Base-by-base conservation (phyloP, 805 yeast genomes). In the Priceomyces fermenticarens region DNA sequence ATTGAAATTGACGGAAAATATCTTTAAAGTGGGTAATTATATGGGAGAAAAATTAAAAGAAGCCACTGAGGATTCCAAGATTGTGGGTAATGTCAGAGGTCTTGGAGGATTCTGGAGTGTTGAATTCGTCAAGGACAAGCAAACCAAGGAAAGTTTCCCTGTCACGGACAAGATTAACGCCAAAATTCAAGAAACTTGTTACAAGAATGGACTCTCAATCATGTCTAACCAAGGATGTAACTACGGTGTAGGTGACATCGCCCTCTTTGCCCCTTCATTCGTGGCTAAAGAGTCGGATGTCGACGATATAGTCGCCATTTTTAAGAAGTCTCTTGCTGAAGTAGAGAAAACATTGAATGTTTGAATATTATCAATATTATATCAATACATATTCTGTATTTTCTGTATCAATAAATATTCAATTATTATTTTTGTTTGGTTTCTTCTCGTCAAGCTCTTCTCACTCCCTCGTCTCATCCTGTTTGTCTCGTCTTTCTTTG, bases 31-130 rank as follows among this genome's bases (percentile, higher is more conserved):
- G 30, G 81, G 81, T 46, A 63, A 62, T 43, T 65, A 70, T 44
- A 52, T 77, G 50, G 77, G 76, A 39, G 51, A 54, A 17, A 43
- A 51, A 30, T 48, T 76, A 37, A 29, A 36, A 8, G 49, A 47
- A 20, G 38, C 47, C 31, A 17, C 46, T 10, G 31, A 30, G 3
- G 39, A 44, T 10, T 37, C 41, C 36, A 46, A 46, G 23, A 49
- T 54, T 16, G 79, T 70, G 15, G 85, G 83, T 43, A 81, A 80
- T 48, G 72, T 80, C 30, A 71, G 86, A 59, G 86, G 86, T 40
- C 63, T 77, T 42, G 85, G 85, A 45, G 75, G 78, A 30, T 80
- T 80, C 60, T 68, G 81, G 73, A 65, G 79, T 3, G 51, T 80
- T 35, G 85, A 80, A 57, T 64, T 78, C 38, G 83, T 78, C 43